Evolutionary conservation across 2,329 filamentous ascomycete genomes (phyloP), one percentile per base, ranked within the genome.

Genomic region (Chrysoporthe cubensis): DNA sequence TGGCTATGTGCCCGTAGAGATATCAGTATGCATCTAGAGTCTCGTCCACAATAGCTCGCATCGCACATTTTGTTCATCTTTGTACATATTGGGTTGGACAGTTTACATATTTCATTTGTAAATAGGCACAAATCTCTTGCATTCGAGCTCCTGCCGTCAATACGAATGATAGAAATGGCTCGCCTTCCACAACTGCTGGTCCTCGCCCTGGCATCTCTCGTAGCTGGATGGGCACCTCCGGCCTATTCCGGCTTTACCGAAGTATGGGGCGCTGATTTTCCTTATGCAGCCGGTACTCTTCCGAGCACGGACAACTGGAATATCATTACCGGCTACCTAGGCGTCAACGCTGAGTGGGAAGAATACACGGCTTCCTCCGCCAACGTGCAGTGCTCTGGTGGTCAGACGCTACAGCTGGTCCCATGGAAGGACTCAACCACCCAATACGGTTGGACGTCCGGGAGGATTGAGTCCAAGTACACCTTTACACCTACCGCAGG

Each of bases 351-450:
- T 71, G 84, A 87, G 75, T 74, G 79, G 60, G 79, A 87, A 75
- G 76, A 76, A 4, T 87, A 87, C 77, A 80, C 79, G 48, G 73
- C 75, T 4, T 81, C 79, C 60, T 77, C 76, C 65, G 71, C 74
- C 67, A 85, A 86, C 75, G 76, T 84, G 21, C 84, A 87, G 73
- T 78, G 84, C 59, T 83, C 81, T 8, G 84, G 84, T 13, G 84
- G 82, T 52, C 71, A 77, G n/a, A 85, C 84, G 0, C 75, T 87
- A 14, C 84, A 86, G 74, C 77, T 87, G 64, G 80, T 86, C 0
- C 84, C 84, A 14, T 80, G 79, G 72, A 75, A 76, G 65, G 75
- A 80, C 56, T 61, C 67, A 3, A 65, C 69, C 52, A 63, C 74
- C 61, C 72, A 74, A 13, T 78, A 79, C 5, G 71, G 76, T 18